Base-by-base conservation (phyloP, 1,139 yeast species). In the Kurtzmaniella quercitrusa region DNA sequence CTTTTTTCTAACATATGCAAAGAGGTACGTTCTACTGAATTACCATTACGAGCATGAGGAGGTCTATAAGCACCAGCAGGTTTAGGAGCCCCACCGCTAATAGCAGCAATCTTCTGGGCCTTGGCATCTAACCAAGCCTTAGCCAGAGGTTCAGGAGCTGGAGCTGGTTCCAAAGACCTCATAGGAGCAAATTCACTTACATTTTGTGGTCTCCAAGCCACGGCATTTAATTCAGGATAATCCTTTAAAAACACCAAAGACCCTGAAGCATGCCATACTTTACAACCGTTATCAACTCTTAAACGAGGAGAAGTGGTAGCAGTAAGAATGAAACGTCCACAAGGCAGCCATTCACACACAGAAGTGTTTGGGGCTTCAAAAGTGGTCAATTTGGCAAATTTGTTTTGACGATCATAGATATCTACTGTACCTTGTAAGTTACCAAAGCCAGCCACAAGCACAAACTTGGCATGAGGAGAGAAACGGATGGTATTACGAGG, bases 311-410 rank as follows among this genome's bases (percentile, higher is more conserved):
- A 82, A 0, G 98, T 93, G 7, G 98, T 94, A 19, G 98, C 98
- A 16, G 98, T 91, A 62, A 94, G 70, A 48, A 94, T 82, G 59
- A 77, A 89, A 58, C 95, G 81, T 34, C 98, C 98, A 67, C 94
- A 95, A n/a, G 99, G 98, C 3, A 95, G 84, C 98, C 98, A 94
- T 63, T 87, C 90, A 63, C 97, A 91, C 40, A 85, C 95, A 25
- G 95, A 85, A 11, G 98, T 90, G 68, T 94, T 94, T 40, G 96
- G 70, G 3, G 98, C 98, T 60, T 88, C 90, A 60, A 93, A 86
- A 31, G 89, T 77, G 15, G 90, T 74, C 43, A 93, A 79, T 64
- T 88, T 87, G 48, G 75, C 67, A 63, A 90, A 93, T 64, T 87
- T 87, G 60, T 85, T 82, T 63, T 85, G 90, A 62, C 98, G 86